Conservation (phyloP, 306 rosid genomes). For the Fragaria nilgerrensis region DNA sequence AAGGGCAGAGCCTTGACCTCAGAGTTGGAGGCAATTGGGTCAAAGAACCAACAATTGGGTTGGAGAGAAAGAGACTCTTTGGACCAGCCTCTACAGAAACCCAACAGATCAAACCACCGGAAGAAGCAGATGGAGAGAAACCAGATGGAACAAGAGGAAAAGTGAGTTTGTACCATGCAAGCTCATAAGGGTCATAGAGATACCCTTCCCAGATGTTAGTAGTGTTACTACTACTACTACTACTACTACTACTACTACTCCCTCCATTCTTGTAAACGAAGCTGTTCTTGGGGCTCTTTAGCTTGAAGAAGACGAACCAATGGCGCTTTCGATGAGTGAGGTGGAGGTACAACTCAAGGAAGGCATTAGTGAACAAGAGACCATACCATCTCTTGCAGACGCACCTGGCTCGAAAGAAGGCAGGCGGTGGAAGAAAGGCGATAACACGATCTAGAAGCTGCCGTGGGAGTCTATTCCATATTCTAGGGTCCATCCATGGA, state of each 20-base stretch:
- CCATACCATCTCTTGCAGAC: constrained; percentile 89
- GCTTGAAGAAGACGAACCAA: constrained; percentile 89
- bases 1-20: constrained; percentile 84
- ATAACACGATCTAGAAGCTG: constrained; percentile 69
- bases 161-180: constrained; percentile 68
- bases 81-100: constrained; percentile 79
- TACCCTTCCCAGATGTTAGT: constrained; percentile 52
- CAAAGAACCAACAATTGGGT: constrained; percentile 79
- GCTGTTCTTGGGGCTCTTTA: constrained; percentile 45
- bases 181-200: constrained; percentile 73
- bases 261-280: constrained; percentile 44
- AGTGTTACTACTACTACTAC: background rate
- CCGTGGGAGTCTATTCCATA: constrained; percentile 88
- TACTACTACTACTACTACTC: background rate
- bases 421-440: constrained; percentile 82
- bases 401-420: constrained; percentile 77
- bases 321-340: constrained; percentile 51
- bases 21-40: constrained; percentile 66
- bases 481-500: constrained; percentile 72
- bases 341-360: constrained; percentile 73
- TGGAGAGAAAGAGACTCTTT: constrained; percentile 61
- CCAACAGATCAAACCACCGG: constrained; percentile 76
- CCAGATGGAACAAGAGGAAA: constrained; percentile 62
- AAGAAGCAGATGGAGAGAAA: constrained; percentile 74
- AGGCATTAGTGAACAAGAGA: constrained; percentile 61